These are phyloP conservation scores for Microstegium vimineum DNA, from an alignment of 176 grass and related monocot genomes.

Conservation along the genomic window DNA sequence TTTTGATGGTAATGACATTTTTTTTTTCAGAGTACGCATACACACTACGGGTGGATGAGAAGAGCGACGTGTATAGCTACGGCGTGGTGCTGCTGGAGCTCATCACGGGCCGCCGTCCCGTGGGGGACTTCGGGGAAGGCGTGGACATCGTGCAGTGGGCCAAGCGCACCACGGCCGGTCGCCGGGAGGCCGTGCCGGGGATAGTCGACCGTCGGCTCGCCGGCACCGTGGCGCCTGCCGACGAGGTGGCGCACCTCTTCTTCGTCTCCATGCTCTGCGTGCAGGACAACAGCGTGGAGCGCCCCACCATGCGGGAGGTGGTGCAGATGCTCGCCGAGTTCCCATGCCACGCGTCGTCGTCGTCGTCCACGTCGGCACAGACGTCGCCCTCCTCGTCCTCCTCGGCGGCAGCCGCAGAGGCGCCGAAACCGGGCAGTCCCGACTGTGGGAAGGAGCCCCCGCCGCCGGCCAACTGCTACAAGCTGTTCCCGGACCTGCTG, in stretches of 20 bases:
- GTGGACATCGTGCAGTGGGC: slow-evolving; percentile 98
- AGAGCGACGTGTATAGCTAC: slow-evolving; percentile 93
- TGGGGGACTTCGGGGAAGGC: slow-evolving; percentile 79
- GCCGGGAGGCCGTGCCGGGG: slow-evolving; percentile 40
- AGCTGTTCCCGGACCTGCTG: slow-evolving; percentile 82
- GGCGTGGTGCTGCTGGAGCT: slow-evolving; percentile 88
- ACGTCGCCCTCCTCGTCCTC: slow-evolving; percentile 35
- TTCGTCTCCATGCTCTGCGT: slow-evolving; percentile 88
- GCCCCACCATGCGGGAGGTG: slow-evolving; percentile 92
- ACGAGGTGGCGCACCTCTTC: slow-evolving; percentile 85
- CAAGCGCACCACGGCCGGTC: slow-evolving; percentile 46
- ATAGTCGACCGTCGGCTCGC: slow-evolving; percentile 49
- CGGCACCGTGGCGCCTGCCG: slow-evolving; percentile 29
- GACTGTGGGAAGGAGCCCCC: not conserved
- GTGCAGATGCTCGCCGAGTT: slow-evolving; percentile 90
- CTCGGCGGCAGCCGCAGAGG: too few relatives aligned
- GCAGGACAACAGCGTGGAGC: slow-evolving; percentile 85
- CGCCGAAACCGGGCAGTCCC: not conserved
- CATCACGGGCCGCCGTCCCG: slow-evolving; percentile 57
- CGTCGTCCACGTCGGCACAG: not conserved
- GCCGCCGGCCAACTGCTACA: slow-evolving; percentile 52
- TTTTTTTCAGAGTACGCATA: slow-evolving; percentile 99
- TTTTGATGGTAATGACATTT: too few relatives aligned
- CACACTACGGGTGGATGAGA: slow-evolving; percentile 81
- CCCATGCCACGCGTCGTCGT: slow-evolving; percentile 12